Base-by-base conservation (phyloP, 345 rosid genomes). In the Eutrema heterophyllum region DNA sequence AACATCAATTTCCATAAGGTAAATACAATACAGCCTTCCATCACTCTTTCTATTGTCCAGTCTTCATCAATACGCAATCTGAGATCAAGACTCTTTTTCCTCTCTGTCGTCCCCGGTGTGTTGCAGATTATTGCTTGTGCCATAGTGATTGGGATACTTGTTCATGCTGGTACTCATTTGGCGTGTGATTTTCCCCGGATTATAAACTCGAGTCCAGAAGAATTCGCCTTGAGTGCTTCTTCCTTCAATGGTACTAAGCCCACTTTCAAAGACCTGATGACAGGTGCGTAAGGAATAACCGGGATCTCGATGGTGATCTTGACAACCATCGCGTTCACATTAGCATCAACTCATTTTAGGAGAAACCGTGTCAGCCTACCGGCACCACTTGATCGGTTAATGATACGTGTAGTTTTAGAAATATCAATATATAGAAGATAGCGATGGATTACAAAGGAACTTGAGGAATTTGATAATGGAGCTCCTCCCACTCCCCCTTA, bases 1-100 rank as follows among this genome's bases (percentile, higher is more conserved):
- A 90, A 84, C 81, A 88, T 95, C 45, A 88, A 88, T 74, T 92
- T 95, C 80, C 99, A 95, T 78, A 95, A 95, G 95, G 98, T 90
- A 32, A 2, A 6, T 44, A 57, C 68, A 16, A 29, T 39, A 1
- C 56, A 71, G 44, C 43, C 40, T 61, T 49, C 41, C 5, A 3
- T 10, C 1, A 2, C 4, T 54, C 13, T 21, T 44, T 13, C 46
- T 0, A 1, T 43, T 18, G 26, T 16, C 33, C 29, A 18, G 53
- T 30, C 54, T 51, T 51, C 55, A 9, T 36, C 30, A 0, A 21
- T 45, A 55, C 27, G 55, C 27, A 32, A 29, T 9, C 18, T 63
- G 46, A 55, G 26, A 10, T 52, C 39, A 50, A n/a, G 60, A 44
- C 26, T 63, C 38, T 39, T 56, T 35, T 36, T 75, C 68, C 9